Percentiles rank a stretch among this genome's conserved stretches.
These are phyloP conservation scores for Geum urbanum DNA, from an alignment of 306 rosid species.

Conservation along the genomic window DNA sequence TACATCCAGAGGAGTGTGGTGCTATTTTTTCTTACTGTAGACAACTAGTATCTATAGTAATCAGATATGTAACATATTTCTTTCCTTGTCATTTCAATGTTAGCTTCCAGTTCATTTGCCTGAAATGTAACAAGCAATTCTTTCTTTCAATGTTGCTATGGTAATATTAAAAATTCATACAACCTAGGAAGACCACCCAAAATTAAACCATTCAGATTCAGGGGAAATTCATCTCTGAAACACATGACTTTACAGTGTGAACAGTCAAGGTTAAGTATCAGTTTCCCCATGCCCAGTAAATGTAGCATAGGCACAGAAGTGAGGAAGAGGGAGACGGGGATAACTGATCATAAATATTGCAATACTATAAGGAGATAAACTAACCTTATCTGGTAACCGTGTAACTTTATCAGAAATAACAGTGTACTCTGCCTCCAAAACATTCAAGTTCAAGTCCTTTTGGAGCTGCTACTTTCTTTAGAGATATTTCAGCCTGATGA, in stretches of 20 bases:
- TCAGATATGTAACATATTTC: slow-evolving; percentile 36
- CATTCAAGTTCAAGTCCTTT: slow-evolving; percentile 76
- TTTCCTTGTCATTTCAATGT: slow-evolving; percentile 74
- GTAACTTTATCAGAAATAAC: slow-evolving; percentile 56
- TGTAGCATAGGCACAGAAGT: background rate
- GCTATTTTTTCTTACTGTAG: background rate
- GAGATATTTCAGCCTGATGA: slow-evolving; percentile 47
- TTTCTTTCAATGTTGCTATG: slow-evolving; percentile 9
- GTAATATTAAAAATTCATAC: background rate
- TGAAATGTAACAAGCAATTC: slow-evolving; percentile 28
- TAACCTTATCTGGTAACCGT: slow-evolving; percentile 62
- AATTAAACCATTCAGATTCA: background rate
- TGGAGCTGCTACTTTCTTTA: slow-evolving; percentile 52
- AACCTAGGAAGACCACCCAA: background rate
- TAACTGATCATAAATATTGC: background rate
- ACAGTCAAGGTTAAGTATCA: background rate
- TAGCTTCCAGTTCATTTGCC: slow-evolving; percentile 70
- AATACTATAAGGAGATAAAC: slow-evolving; percentile 11
- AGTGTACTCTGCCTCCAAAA: slow-evolving; percentile 75
- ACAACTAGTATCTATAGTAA: background rate
- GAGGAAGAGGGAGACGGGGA: background rate
- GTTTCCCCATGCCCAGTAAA: background rate
- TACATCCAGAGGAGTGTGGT: background rate
- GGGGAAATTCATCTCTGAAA: background rate
- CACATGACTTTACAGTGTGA: background rate